Percentiles rank a stretch among this genome's conserved stretches.
These are phyloP conservation scores for Isabelozyma pseudorhagii DNA, from an alignment of 805 yeast genomes.

Conservation along the genomic window DNA sequence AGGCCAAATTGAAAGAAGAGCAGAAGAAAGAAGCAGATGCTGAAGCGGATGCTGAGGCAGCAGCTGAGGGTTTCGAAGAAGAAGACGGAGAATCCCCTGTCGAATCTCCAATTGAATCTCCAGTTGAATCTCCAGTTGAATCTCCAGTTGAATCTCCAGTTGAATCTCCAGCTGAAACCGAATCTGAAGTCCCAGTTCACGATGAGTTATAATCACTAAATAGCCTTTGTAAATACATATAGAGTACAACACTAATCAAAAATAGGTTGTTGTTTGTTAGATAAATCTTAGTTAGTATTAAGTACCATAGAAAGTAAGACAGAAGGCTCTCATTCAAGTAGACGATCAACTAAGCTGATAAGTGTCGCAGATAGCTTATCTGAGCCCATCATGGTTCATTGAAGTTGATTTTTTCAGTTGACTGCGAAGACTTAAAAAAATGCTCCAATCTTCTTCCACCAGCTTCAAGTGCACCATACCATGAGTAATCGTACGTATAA, in stretches of 20 bases:
- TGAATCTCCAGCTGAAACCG: slow-evolving; percentile 3
- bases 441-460: too few species aligned
- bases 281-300: too few species aligned
- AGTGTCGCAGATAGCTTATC: too few species aligned
- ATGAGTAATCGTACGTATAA: not conserved
- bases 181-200: slow-evolving; percentile 3
- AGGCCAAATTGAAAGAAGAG: slow-evolving; percentile 28
- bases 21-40: slow-evolving; percentile 14
- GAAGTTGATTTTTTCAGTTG: not conserved
- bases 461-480: too few species aligned
- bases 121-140: slow-evolving; percentile 1
- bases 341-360: too few species aligned
- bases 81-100: slow-evolving; percentile 1
- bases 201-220: slow-evolving; percentile 6
- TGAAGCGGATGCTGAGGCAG: slow-evolving; percentile 7
- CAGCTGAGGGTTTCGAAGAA: slow-evolving; percentile 2
- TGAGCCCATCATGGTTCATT: too few species aligned
- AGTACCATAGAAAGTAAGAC: too few species aligned
- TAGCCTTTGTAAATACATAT: not conserved
- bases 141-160: slow-evolving; percentile 1
- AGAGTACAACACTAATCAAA: not conserved
- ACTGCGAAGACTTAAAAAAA: not conserved
- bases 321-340: too few species aligned
- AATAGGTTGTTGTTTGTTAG: too few species aligned
- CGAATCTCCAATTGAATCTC: slow-evolving; percentile 1